These are phyloP conservation scores for Terfezia boudieri DNA, from an alignment of 495 filamentous ascomycete genomes.

Conservation along the genomic window DNA sequence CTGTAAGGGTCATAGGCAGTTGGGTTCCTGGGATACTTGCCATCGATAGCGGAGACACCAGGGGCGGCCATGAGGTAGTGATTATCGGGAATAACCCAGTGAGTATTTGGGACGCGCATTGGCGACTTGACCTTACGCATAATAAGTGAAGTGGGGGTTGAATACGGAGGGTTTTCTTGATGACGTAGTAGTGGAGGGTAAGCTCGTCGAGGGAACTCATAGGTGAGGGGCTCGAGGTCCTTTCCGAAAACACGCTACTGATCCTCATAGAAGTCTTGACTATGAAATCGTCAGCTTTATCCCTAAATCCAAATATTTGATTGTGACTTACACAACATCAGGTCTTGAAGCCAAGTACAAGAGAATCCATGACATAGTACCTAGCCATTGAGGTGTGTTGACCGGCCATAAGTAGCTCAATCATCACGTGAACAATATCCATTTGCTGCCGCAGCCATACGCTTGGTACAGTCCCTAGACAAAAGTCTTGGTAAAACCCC, in stretches of 20 bases:
- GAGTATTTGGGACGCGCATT: slow-evolving; percentile 54
- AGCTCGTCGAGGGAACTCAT: slow-evolving; percentile 45
- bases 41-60: slow-evolving; percentile 46
- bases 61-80: slow-evolving; percentile 66
- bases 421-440: slow-evolving; percentile 75
- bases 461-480: too few relatives aligned
- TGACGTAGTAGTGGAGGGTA: slow-evolving; percentile 42
- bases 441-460: slow-evolving; percentile 23
- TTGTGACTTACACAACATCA: slow-evolving; percentile 33
- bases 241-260: slow-evolving; percentile 40
- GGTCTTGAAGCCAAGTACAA: slow-evolving; percentile 53
- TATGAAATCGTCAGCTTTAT: not conserved
- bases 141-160: slow-evolving; percentile 66
- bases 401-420: slow-evolving; percentile 70
- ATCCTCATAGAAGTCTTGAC: slow-evolving; percentile 44
- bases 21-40: slow-evolving; percentile 59
- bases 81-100: slow-evolving; percentile 50
- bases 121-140: slow-evolving; percentile 66
- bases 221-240: slow-evolving; percentile 39
- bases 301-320: slow-evolving; percentile 7
- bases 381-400: slow-evolving; percentile 74
- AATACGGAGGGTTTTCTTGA: slow-evolving; percentile 63
- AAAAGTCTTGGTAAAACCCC: too few relatives aligned
- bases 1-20: slow-evolving; percentile 67
- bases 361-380: slow-evolving; percentile 61